Percentiles rank a stretch among this genome's conserved stretches.
These are phyloP conservation scores for Fusarium sp. DNA, from an alignment of 2,329 filamentous ascomycete genomes.

Conservation along the genomic window DNA sequence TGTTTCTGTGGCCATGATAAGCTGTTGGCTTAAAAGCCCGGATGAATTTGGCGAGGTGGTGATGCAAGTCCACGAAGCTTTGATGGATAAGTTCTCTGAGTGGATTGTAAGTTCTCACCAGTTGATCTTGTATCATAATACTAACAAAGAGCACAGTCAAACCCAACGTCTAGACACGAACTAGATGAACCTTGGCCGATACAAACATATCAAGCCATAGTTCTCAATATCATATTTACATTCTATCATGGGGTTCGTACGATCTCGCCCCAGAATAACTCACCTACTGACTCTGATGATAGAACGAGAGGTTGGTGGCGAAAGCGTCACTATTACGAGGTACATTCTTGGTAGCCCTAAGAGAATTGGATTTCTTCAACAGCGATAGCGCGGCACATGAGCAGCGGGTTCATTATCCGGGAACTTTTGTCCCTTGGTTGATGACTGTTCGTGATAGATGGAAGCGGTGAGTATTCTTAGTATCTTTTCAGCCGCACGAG, in stretches of 20 bases:
- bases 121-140: not conserved
- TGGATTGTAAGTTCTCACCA: slow-evolving; percentile 46
- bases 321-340: slow-evolving; percentile 54
- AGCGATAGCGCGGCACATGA: slow-evolving; percentile 54
- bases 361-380: slow-evolving; percentile 56
- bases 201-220: slow-evolving; percentile 53
- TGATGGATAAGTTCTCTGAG: slow-evolving; percentile 52
- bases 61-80: slow-evolving; percentile 51
- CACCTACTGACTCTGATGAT: slow-evolving; percentile 1
- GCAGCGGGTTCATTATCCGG: slow-evolving; percentile 54
- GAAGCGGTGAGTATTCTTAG: slow-evolving; percentile 51
- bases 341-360: slow-evolving; percentile 53
- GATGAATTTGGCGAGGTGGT: slow-evolving; percentile 47
- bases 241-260: slow-evolving; percentile 54
- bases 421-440: slow-evolving; percentile 57
- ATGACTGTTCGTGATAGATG: slow-evolving; percentile 52
- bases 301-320: slow-evolving; percentile 54
- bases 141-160: slow-evolving; percentile 29
- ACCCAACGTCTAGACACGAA: slow-evolving; percentile 28
- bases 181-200: slow-evolving; percentile 49
- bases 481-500: rapidly evolving
- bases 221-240: slow-evolving; percentile 59
- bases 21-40: slow-evolving; percentile 55
- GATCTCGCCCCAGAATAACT: not conserved
- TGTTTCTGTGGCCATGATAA: slow-evolving; percentile 56